Base-by-base conservation (phyloP, 1,284 basidiomycete species). In the Kwoniella shivajii region DNA sequence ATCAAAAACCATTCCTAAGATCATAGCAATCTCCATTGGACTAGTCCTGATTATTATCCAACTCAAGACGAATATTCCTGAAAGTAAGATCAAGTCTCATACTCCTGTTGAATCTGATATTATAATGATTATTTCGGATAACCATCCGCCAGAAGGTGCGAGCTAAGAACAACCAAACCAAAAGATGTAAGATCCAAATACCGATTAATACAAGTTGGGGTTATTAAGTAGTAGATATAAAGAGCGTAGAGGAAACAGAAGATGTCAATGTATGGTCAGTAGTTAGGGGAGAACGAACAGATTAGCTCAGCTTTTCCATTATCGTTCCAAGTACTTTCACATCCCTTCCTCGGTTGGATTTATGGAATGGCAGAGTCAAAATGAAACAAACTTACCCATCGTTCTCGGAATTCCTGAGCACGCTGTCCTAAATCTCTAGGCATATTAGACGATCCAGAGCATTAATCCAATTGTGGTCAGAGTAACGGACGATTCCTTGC, bases 71-170 rank as follows among this genome's bases (percentile, higher is more conserved):
- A 64, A 68, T n/a, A 70, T 41, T 18, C 56, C 44, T 9, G 50
- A 42, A 18, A 65, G 53, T 27, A 67, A 33, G n/a, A 66, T 51
- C 11, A 61, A 31, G 31, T 69, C 69, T 63, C 66, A 69, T 30
- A 68, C 37, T 5, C 63, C 65, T 14, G 60, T 54, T 2, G 60
- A 2, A 44, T 60, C 57, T 4, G 68, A 60, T 14, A 66, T 1
- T 34, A 50, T 34, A 6, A 65, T 60, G 33, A 61, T 47, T 3
- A 67, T 22, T 22, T 69, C 68, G 2, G 59, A 58, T 11, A 72
- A 49, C 69, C 69, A 72, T 36, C 69, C 68, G 27, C 66, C 67
- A 5, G 65, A 67, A 5, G 64, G 62, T 20, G 57, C 61, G 38
- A 72, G 64, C 69, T 72, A 31, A 10, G 9, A n/a, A 18, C 11